Percentiles rank a stretch among this genome's conserved stretches.
phyloP scores from a whole-genome alignment of 2,329 filamentous ascomycete genomes.

The Nothopassalora personata region DNA sequence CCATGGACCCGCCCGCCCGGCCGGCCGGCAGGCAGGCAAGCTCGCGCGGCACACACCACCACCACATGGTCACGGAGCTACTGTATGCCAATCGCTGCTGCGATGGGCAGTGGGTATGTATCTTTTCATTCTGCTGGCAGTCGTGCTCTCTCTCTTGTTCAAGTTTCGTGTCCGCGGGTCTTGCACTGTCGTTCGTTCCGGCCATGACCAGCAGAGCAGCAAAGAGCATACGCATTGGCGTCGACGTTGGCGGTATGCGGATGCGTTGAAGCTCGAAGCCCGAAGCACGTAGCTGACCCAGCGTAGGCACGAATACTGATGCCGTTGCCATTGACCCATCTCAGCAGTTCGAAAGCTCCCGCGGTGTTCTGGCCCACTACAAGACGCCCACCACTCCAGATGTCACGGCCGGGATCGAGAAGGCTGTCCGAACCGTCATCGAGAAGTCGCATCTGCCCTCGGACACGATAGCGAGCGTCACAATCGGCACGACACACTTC shows the following conservation, averaged over 20 bases:
- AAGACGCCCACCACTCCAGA: conserved; percentile 40
- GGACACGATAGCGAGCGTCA: conserved; percentile 38
- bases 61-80: not conserved
- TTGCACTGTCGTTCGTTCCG: not conserved
- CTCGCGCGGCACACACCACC: conserved; percentile 5
- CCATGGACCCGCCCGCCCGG: not conserved
- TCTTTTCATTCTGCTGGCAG: not conserved
- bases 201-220: conserved; percentile 3
- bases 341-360: conserved; percentile 20
- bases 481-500: conserved; percentile 47
- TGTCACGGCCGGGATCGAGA: conserved; percentile 40
- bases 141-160: not conserved
- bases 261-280: not conserved
- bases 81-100: not conserved
- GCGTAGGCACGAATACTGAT: conserved; percentile 32
- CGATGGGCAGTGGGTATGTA: not conserved
- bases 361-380: conserved; percentile 30
- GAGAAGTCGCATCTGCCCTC: conserved; percentile 31
- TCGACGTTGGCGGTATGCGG: conserved; percentile 16
- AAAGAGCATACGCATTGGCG: conserved; percentile 37
- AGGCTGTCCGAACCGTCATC: conserved; percentile 35
- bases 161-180: not conserved
- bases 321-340: conserved; percentile 31
- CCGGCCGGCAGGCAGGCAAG: not conserved
- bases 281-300: not conserved